Conservation (phyloP, 306 rosid species). For the Oemleria cerasiformis region DNA sequence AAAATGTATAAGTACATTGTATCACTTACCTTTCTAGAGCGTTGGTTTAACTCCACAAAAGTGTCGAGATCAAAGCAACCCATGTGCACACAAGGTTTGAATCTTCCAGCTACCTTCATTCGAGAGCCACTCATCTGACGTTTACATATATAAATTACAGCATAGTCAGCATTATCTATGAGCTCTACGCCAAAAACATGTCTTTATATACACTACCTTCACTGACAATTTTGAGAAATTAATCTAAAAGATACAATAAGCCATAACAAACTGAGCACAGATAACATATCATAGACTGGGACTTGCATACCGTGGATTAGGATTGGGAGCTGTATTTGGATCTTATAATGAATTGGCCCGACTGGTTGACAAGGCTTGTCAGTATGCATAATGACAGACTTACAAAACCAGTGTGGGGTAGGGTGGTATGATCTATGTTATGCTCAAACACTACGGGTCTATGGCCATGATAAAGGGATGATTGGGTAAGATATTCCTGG, state of each 20-base stretch:
- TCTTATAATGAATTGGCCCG: background rate
- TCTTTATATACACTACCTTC: background rate
- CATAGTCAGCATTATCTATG: background rate
- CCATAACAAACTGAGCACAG: background rate
- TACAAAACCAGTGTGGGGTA: background rate
- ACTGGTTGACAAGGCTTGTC: background rate
- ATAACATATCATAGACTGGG: background rate
- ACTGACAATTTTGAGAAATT: background rate
- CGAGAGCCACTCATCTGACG: conserved; percentile 93
- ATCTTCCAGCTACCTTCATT: conserved; percentile 97
- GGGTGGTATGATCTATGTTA: background rate
- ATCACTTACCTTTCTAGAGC: conserved; percentile 27
- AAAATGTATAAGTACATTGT: background rate
- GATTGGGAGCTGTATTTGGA: background rate
- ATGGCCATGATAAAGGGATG: background rate
- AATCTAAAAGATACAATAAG: background rate
- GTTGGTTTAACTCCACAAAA: conserved; percentile 26
- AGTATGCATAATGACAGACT: background rate
- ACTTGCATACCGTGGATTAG: background rate
- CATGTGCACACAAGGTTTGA: conserved; percentile 53
- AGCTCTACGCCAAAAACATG: background rate
- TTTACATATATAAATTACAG: conserved; percentile 8
- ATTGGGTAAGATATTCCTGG: background rate
- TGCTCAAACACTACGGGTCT: background rate
- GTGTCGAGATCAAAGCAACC: conserved; percentile 30